Evolutionary conservation across 2,329 filamentous ascomycete genomes (phyloP).

Genomic region (Polychaeton citri): DNA sequence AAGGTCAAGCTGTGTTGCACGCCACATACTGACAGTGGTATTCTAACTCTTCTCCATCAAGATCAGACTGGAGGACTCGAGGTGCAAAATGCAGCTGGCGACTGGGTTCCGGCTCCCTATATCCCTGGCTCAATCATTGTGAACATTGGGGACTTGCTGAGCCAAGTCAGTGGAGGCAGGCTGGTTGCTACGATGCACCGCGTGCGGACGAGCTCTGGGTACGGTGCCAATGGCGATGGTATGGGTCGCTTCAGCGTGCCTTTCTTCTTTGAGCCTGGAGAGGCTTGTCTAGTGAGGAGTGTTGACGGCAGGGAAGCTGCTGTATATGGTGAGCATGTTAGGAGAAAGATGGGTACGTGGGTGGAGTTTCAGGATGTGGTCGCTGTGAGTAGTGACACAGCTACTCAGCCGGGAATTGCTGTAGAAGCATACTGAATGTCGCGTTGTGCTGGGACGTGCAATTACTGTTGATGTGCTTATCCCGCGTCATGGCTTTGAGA

Average conservation of each 20-base stretch:
- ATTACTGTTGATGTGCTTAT: no score
- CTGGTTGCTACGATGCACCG: constrained; percentile 35
- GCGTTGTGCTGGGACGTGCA: no score
- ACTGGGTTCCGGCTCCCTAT: constrained; percentile 30
- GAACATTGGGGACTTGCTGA: constrained; percentile 35
- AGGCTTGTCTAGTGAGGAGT: constrained; percentile 26
- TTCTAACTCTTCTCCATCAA: constrained; percentile 36
- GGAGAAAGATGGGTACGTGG: constrained; percentile 32
- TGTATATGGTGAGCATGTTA: constrained; percentile 30
- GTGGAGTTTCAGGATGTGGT: constrained; percentile 28
- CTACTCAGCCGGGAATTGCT: neutral
- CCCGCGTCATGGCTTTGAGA: no score
- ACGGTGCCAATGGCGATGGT: constrained; percentile 11
- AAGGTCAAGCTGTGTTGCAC: constrained; percentile 22
- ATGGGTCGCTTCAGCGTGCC: constrained; percentile 30
- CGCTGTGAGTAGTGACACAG: neutral
- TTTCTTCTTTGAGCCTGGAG: constrained; percentile 36
- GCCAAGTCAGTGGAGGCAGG: constrained; percentile 25
- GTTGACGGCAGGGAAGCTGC: constrained; percentile 19
- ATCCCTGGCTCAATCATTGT: constrained; percentile 30
- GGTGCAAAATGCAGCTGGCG: constrained; percentile 28
- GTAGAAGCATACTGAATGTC: constrained; percentile 3
- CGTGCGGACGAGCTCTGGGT: constrained; percentile 17
- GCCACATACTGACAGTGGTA: constrained; percentile 32
- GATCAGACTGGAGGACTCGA: constrained; percentile 35